Evolutionary conservation across 2,329 filamentous ascomycete species (phyloP).

Genomic region (Sordariomycetes sp.): DNA sequence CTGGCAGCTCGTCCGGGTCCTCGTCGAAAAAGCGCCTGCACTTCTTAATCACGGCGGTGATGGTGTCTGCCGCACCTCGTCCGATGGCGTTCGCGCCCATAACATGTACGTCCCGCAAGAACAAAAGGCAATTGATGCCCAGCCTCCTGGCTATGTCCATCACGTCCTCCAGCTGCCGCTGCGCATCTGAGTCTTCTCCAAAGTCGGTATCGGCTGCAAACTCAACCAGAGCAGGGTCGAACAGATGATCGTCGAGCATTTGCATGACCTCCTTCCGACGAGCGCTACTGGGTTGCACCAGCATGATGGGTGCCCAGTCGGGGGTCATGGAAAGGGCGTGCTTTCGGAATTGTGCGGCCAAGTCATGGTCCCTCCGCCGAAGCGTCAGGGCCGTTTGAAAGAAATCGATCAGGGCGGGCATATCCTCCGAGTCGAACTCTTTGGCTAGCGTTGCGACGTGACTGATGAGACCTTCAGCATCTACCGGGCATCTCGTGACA

Average conservation of each 20-base stretch:
- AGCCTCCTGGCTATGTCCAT: slow-evolving; percentile 23
- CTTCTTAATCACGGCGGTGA: slow-evolving; percentile 31
- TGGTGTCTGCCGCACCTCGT: slow-evolving; percentile 27
- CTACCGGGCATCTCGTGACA: slow-evolving; percentile 20
- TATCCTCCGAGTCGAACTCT: slow-evolving; percentile 36
- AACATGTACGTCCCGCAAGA: slow-evolving; percentile 37
- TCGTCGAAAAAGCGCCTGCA: slow-evolving; percentile 31
- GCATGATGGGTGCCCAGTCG: slow-evolving; percentile 41
- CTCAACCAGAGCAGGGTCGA: too few relatives aligned
- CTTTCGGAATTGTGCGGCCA: slow-evolving; percentile 9
- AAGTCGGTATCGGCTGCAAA: slow-evolving; percentile 8
- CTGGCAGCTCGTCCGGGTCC: slow-evolving; percentile 5
- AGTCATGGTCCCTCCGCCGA: slow-evolving; percentile 16
- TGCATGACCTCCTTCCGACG: slow-evolving; percentile 31
- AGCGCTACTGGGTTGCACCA: slow-evolving; percentile 34
- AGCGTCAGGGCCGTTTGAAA: slow-evolving; percentile 18
- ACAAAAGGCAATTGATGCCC: slow-evolving; percentile 33
- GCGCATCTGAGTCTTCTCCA: slow-evolving; percentile 17
- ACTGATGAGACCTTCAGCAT: slow-evolving; percentile 27
- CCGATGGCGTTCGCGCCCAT: slow-evolving; percentile 29
- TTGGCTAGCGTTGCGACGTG: slow-evolving; percentile 35
- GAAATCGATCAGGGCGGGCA: slow-evolving; percentile 37
- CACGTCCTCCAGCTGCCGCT: slow-evolving; percentile 10
- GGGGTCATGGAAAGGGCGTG: slow-evolving; percentile 11
- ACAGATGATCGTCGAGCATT: slow-evolving; percentile 34